Conservation (phyloP, 2,329 filamentous ascomycete species). For the Penicillium rolfsii region DNA sequence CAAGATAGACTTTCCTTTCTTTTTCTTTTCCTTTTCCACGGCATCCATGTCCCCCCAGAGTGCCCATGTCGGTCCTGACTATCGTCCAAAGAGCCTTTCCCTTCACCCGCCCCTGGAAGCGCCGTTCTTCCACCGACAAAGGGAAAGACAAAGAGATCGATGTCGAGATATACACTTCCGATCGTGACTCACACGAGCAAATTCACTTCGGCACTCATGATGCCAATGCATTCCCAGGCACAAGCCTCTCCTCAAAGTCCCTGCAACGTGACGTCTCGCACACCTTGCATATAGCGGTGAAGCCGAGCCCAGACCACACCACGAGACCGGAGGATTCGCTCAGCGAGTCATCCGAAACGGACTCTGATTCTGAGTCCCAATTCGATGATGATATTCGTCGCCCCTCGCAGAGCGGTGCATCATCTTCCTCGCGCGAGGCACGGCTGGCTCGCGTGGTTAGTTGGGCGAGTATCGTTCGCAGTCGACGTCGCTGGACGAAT, state of each 20-base stretch:
- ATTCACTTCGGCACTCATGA: not conserved
- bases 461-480: conserved; percentile 38
- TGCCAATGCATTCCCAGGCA: conserved; percentile 4
- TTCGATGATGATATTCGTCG: conserved; percentile 14
- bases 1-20: not conserved
- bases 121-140: conserved; percentile 23
- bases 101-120: conserved; percentile 24
- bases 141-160: conserved; percentile 17
- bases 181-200: conserved; percentile 7
- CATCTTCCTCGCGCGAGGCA: conserved; percentile 12
- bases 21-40: not conserved
- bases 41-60: conserved; percentile 9
- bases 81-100: conserved; percentile 28
- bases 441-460: conserved; percentile 33
- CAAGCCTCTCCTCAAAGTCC: conserved; percentile 9
- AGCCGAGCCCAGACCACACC: conserved; percentile 12
- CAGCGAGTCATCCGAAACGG: conserved; percentile 5
- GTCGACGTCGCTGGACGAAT: conserved; percentile 32
- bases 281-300: conserved; percentile 32
- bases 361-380: conserved; percentile 15
- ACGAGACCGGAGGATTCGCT: not conserved
- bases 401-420: conserved; percentile 15
- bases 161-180: conserved; percentile 1
- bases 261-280: conserved; percentile 27
- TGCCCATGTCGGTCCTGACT: conserved; percentile 25